phyloP scores from a whole-genome alignment of 257 asterid genomes.

The Prunella vulgaris region DNA sequence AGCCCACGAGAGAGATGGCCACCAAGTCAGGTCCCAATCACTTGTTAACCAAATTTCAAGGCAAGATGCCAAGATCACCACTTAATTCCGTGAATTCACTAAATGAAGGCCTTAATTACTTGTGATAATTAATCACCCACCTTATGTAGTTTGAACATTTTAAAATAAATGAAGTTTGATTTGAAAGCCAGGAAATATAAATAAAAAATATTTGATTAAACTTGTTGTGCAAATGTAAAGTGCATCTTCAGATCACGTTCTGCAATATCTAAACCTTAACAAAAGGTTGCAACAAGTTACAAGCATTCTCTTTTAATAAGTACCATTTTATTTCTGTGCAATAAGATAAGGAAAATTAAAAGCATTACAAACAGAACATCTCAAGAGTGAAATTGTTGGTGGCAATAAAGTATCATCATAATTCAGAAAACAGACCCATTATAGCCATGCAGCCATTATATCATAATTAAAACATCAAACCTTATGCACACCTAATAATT shows the following conservation, averaged over 20 bases:
- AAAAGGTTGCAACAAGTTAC: not conserved
- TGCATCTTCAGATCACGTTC: not conserved
- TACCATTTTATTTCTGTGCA: not conserved
- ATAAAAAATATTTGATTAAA: not conserved
- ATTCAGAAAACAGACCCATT: not conserved
- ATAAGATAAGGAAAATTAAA: not conserved
- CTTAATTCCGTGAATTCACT: not conserved
- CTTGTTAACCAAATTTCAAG: not conserved
- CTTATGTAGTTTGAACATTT: not conserved
- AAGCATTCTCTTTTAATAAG: not conserved
- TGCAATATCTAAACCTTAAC: not conserved
- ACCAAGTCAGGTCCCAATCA: not conserved
- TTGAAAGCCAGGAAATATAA: not conserved
- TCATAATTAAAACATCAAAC: not conserved
- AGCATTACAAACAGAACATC: too few species aligned
- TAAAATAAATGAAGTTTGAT: not conserved
- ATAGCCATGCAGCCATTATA: not conserved
- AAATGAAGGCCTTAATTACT: not conserved
- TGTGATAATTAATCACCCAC: constrained; percentile 1
- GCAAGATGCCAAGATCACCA: not conserved
- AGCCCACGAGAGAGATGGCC: not conserved
- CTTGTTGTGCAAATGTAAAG: not conserved
- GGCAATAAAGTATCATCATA: not conserved
- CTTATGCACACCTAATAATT: not conserved
- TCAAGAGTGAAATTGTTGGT: not conserved